Evolutionary conservation across 345 rosid genomes (phyloP).

Genomic region (Hibiscus mutabilis): DNA sequence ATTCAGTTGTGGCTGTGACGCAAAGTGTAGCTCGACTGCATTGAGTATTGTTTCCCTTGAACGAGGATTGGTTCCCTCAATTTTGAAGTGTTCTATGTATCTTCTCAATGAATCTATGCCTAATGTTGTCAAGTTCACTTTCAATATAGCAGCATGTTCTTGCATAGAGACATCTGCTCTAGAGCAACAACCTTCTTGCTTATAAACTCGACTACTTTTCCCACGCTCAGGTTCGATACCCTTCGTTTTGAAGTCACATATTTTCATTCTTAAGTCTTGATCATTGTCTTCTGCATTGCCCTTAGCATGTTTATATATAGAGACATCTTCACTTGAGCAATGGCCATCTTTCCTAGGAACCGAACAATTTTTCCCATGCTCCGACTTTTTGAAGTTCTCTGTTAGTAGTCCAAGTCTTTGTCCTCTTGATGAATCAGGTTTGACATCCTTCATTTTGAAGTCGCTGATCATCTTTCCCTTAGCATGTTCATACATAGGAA

Average conservation of each 20-base stretch:
- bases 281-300: background rate
- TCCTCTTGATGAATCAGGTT: background rate
- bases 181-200: background rate
- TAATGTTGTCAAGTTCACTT: slow-evolving; percentile 26
- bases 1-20: slow-evolving; percentile 8
- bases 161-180: background rate
- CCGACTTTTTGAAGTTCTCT: background rate
- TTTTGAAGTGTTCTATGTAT: slow-evolving; percentile 47
- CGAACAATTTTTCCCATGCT: background rate
- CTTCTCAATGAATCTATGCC: slow-evolving; percentile 40
- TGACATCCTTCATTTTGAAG: background rate
- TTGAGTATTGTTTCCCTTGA: slow-evolving; percentile 45
- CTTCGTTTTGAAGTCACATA: background rate
- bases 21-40: slow-evolving; percentile 40
- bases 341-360: background rate
- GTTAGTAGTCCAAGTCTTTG: background rate
- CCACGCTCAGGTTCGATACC: background rate
- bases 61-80: slow-evolving; percentile 24
- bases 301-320: background rate
- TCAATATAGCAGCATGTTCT: background rate
- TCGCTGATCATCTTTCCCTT: background rate
- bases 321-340: background rate
- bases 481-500: background rate
- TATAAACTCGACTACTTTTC: background rate
- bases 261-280: background rate